Percentiles rank a stretch among this genome's conserved stretches.
Evolutionary conservation across 2,329 filamentous ascomycete genomes (phyloP).

Genomic region (Neonectria sp.): DNA sequence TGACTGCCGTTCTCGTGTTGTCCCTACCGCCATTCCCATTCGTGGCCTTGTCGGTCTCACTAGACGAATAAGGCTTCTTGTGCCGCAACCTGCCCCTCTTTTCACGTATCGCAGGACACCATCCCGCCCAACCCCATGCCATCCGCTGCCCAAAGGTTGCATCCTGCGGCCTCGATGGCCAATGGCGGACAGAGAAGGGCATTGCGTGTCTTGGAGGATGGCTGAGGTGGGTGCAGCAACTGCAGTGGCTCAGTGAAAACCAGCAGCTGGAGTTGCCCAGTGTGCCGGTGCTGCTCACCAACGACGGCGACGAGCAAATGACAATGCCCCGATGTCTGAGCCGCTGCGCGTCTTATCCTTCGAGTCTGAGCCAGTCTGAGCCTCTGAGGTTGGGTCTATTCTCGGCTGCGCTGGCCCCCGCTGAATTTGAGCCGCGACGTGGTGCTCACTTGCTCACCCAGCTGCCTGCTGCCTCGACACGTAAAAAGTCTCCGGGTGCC

Average conservation of each 20-base stretch:
- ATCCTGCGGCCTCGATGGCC: conserved; percentile 25
- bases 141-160: conserved; percentile 36
- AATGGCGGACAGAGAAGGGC: conserved; percentile 33
- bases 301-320: conserved; percentile 25
- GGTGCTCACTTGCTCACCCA: conserved; percentile 22
- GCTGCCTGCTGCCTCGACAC: conserved; percentile 20
- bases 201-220: conserved; percentile 29
- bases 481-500: conserved; percentile 29
- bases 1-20: conserved; percentile 32
- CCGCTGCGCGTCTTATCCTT: conserved; percentile 31
- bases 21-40: conserved; percentile 35
- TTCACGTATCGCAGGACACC: conserved; percentile 43
- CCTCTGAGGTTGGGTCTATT: conserved; percentile 34
- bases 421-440: conserved; percentile 26
- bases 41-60: conserved; percentile 43
- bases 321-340: conserved; percentile 23
- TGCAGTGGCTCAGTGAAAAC: conserved; percentile 34
- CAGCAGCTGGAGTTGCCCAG: conserved; percentile 23
- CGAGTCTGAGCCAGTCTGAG: conserved; percentile 23
- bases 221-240: conserved; percentile 24
- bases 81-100: conserved; percentile 41
- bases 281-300: conserved; percentile 26
- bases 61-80: conserved; percentile 35
- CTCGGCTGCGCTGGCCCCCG: conserved; percentile 24
- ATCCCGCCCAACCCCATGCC: conserved; percentile 34